Conservation (phyloP, 2,329 filamentous ascomycete genomes). For the Phialophora tarda region DNA sequence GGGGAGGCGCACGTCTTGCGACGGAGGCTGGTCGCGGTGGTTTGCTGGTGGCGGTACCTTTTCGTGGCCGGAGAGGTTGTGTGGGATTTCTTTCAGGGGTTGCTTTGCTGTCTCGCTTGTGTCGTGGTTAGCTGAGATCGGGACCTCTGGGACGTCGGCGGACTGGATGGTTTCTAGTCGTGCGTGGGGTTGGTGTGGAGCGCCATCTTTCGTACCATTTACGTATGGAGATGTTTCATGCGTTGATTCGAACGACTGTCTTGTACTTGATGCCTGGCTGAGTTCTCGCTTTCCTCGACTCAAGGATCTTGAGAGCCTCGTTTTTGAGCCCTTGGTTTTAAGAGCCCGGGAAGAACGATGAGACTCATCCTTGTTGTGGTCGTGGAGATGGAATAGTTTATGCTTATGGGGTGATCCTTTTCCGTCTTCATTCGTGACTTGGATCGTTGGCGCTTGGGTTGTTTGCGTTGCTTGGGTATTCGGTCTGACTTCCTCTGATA, state of each 20-base stretch:
- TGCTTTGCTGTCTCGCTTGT: conserved; percentile 29
- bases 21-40: conserved; percentile 51
- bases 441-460: conserved; percentile 69
- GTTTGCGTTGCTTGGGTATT: conserved; percentile 37
- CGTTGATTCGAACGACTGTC: conserved; percentile 29
- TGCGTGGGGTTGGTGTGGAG: conserved; percentile 5
- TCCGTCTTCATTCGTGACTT: conserved; percentile 70
- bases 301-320: conserved; percentile 25
- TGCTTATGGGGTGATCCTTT: conserved; percentile 42
- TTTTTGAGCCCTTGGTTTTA: background rate
- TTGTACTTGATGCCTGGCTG: conserved; percentile 18
- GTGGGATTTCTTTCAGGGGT: conserved; percentile 37
- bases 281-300: conserved; percentile 27
- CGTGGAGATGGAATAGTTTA: conserved; percentile 43
- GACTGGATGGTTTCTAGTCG: conserved; percentile 35
- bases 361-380: conserved; percentile 34
- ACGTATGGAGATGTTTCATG: conserved; percentile 20
- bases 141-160: conserved; percentile 29
- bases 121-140: conserved; percentile 27
- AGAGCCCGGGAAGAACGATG: conserved; percentile 14
- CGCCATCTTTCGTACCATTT: background rate
- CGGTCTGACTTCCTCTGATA: conserved; percentile 38
- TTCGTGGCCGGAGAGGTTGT: conserved; percentile 47
- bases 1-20: conserved; percentile 50
- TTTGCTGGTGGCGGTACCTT: conserved; percentile 45